phyloP scores from a whole-genome alignment of 441 rosid genomes.

The Gossypium aridum region DNA sequence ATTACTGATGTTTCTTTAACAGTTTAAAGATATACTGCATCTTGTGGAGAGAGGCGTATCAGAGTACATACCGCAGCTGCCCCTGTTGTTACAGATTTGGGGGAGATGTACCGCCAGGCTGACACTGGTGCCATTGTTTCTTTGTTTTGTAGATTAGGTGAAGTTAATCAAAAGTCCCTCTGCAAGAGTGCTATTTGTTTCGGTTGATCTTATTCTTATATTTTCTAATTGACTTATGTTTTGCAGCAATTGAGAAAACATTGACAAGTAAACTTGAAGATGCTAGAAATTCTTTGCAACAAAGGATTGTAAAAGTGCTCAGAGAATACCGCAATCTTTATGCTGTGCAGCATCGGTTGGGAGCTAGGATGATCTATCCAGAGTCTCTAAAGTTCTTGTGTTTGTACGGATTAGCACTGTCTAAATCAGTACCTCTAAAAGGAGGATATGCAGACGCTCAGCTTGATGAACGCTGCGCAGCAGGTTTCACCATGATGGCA shows the following conservation, averaged over 20 bases:
- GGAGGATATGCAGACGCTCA: constrained; percentile 87
- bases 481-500: constrained; percentile 89
- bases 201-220: too few species aligned
- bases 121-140: constrained; percentile 90
- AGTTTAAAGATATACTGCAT: constrained; percentile 82
- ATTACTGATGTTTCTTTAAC: constrained; percentile 36
- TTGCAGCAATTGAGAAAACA: constrained; percentile 91
- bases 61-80: constrained; percentile 95
- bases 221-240: constrained; percentile 20
- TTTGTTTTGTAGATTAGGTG: constrained; percentile 79
- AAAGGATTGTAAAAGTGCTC: constrained; percentile 85
- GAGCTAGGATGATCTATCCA: constrained; percentile 86
- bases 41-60: constrained; percentile 99
- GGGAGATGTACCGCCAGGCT: constrained; percentile 96
- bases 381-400: constrained; percentile 77
- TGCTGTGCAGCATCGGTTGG: constrained; percentile 91
- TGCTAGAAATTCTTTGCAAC: constrained; percentile 70
- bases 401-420: constrained; percentile 78
- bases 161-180: constrained; percentile 14
- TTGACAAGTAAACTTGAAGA: constrained; percentile 88
- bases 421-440: constrained; percentile 70
- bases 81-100: constrained; percentile 85
- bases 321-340: constrained; percentile 84
- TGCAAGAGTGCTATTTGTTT: too few species aligned
- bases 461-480: constrained; percentile 92